These are phyloP conservation scores for Moesziomyces sp. DNA, from an alignment of 1,284 basidiomycete species.

Conservation along the genomic window DNA sequence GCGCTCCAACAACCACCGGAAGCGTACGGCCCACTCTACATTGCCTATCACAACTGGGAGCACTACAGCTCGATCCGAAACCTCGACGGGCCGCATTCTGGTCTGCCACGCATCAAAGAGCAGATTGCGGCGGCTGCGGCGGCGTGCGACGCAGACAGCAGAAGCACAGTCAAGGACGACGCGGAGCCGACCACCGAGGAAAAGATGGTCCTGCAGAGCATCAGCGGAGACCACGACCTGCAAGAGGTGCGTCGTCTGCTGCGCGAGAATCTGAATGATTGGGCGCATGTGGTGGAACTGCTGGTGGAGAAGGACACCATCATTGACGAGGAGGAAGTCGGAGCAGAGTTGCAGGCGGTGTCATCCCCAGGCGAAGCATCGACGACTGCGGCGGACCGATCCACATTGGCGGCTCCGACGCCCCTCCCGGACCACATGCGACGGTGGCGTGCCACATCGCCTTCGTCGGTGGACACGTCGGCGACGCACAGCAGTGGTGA, in stretches of 20 bases:
- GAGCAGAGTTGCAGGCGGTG: slow-evolving; percentile 39
- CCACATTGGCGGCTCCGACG: slow-evolving; percentile 28
- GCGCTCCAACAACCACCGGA: slow-evolving; percentile 27
- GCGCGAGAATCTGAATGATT: slow-evolving; percentile 40
- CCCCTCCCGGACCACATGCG: slow-evolving; percentile 54
- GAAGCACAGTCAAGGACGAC: slow-evolving; percentile 1
- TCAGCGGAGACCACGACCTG: slow-evolving; percentile 36
- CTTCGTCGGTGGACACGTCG: slow-evolving; percentile 56
- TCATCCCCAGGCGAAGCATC: slow-evolving; percentile 4
- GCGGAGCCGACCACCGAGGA: slow-evolving; percentile 43
- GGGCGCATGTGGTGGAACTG: slow-evolving; percentile 52
- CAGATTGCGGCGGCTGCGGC: slow-evolving; percentile 15
- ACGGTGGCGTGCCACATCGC: slow-evolving; percentile 52
- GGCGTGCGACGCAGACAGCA: slow-evolving; percentile 18
- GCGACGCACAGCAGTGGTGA: slow-evolving; percentile 55
- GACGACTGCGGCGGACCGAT: slow-evolving; percentile 6
- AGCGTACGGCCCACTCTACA: slow-evolving; percentile 60
- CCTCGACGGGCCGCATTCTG: slow-evolving; percentile 82
- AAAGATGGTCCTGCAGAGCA: slow-evolving; percentile 55
- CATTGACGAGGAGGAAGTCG: slow-evolving; percentile 41
- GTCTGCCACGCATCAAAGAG: slow-evolving; percentile 78
- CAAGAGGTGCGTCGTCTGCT: slow-evolving; percentile 43
- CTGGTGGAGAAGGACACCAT: slow-evolving; percentile 43
- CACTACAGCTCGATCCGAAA: slow-evolving; percentile 93
- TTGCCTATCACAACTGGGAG: slow-evolving; percentile 85